Evolutionary conservation across 306 rosid species (phyloP), one percentile per base, ranked within the genome.

Genomic region (Crataegus laevigata): DNA sequence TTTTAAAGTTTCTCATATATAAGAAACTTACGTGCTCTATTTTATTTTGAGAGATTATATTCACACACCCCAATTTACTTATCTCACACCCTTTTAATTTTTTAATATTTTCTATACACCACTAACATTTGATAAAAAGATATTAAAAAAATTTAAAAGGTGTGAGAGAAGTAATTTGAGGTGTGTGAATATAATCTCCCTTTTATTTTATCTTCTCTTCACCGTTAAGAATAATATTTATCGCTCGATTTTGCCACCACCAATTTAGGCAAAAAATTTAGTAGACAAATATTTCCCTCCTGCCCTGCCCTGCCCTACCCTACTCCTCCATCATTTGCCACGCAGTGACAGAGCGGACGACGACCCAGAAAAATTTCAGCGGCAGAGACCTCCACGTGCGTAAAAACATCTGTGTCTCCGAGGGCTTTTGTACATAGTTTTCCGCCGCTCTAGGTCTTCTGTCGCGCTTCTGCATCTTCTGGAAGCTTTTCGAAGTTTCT

Each of bases 271-370:
- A 8, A 25, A 3, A 12, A 24, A 17, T 6, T 18, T 69, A 51
- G 43, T 3, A 17, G 42, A 15, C 11, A 12, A 8, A 13, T 32
- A 13, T 36, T 75, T 66, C 58, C 73, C 45, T 66, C 78, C 69
- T 62, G 59, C 26, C 69, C 6, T 13, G 34, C 36, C 25, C 32
- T 30, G 5, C 32, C 40, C 40, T 36, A 9, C 45, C 40, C 14
- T 22, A 52, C 6, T 58, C 81, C 26, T 57, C 69, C 77, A 42
- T 42, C 26, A 34, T 25, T 71, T 71, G 68, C 80, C 77, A 80
- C 80, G 30, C 26, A 57, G 60, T 55, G 80, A 52, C 66, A 64
- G 55, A 81, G 73, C 18, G 59, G 71, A 45, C 75, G 70, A 59
- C 74, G 26, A 50, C 75, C 43, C 47, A 36, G 25, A 29, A 38